Percentiles rank a stretch among this genome's conserved stretches.
phyloP scores from a whole-genome alignment of 345 rosid genomes.

The Syzygium jambos region DNA sequence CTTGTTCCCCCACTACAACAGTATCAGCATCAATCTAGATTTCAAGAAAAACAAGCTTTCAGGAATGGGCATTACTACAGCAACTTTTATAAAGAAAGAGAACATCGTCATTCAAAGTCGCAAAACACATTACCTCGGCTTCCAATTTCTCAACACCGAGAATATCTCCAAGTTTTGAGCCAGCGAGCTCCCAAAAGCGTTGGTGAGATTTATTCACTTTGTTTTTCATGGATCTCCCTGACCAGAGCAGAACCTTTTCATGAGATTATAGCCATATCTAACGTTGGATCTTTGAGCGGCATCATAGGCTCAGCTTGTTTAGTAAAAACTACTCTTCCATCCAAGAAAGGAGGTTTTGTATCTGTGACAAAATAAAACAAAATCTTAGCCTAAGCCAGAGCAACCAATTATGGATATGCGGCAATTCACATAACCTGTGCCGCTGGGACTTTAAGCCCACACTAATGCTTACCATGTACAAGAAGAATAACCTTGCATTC shows the following conservation, averaged over 20 bases:
- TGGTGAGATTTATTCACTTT: constrained; percentile 90
- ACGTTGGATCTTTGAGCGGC: constrained; percentile 97
- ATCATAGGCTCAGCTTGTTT: constrained; percentile 97
- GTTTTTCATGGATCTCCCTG: constrained; percentile 90
- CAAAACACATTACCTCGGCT: constrained; percentile 48
- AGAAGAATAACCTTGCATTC: constrained; percentile 84
- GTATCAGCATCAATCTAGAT: constrained; percentile 93
- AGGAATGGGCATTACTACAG: neutral
- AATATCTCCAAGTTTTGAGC: constrained; percentile 90
- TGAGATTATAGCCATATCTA: constrained; percentile 98
- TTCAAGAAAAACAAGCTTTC: neutral
- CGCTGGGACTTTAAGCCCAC: neutral
- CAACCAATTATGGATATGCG: neutral
- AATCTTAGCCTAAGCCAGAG: no score
- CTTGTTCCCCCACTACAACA: constrained; percentile 80
- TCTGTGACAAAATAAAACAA: constrained; percentile 32
- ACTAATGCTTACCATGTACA: constrained; percentile 70
- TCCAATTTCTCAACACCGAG: constrained; percentile 88
- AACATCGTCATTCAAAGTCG: neutral
- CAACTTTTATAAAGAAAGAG: neutral
- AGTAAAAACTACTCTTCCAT: constrained; percentile 92
- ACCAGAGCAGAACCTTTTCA: constrained; percentile 87
- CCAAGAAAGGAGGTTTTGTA: constrained; percentile 99
- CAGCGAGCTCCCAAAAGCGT: constrained; percentile 99
- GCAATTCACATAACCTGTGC: neutral